Conservation (phyloP, 1,284 basidiomycete genomes). For the Ganoderma boninense region DNA sequence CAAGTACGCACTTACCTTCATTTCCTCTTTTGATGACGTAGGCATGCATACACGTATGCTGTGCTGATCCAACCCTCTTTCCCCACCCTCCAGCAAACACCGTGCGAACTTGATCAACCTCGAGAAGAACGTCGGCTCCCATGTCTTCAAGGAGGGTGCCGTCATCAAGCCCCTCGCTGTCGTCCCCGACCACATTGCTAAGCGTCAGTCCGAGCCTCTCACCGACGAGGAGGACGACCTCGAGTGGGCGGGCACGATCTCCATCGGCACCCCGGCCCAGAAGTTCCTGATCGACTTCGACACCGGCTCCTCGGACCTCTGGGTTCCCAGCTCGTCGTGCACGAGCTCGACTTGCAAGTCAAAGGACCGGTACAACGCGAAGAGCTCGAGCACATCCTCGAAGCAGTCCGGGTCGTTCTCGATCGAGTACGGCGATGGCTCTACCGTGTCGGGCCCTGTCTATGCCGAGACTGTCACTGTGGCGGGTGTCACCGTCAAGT, state of each 20-base stretch:
- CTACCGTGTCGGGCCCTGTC: conserved; percentile 47
- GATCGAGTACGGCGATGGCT: conserved; percentile 55
- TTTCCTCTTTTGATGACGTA: background rate
- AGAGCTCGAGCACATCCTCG: conserved; percentile 40
- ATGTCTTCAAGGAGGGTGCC: conserved; percentile 32
- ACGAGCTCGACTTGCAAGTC: conserved; percentile 42
- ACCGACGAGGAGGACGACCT: conserved; percentile 32
- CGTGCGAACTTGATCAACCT: conserved; percentile 39
- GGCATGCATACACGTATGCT: background rate
- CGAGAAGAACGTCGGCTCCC: conserved; percentile 32
- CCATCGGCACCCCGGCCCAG: conserved; percentile 41
- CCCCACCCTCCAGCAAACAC: conserved; percentile 32
- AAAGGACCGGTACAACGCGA: conserved; percentile 45
- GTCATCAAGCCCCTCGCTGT: conserved; percentile 29
- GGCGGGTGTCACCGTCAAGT: conserved; percentile 32
- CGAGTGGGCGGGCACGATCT: conserved; percentile 42
- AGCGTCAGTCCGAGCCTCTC: conserved; percentile 33
- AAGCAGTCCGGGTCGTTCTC: conserved; percentile 42
- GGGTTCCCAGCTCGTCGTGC: conserved; percentile 51
- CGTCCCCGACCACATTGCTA: conserved; percentile 21
- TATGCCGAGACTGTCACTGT: conserved; percentile 49
- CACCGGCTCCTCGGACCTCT: conserved; percentile 38
- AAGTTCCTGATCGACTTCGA: conserved; percentile 38
- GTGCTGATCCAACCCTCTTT: conserved; percentile 3
- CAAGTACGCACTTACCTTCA: conserved; percentile 36